Percentiles rank a stretch among this genome's conserved stretches.
Conservation (phyloP, 805 yeast species). For the Suhomyces vadensis region DNA sequence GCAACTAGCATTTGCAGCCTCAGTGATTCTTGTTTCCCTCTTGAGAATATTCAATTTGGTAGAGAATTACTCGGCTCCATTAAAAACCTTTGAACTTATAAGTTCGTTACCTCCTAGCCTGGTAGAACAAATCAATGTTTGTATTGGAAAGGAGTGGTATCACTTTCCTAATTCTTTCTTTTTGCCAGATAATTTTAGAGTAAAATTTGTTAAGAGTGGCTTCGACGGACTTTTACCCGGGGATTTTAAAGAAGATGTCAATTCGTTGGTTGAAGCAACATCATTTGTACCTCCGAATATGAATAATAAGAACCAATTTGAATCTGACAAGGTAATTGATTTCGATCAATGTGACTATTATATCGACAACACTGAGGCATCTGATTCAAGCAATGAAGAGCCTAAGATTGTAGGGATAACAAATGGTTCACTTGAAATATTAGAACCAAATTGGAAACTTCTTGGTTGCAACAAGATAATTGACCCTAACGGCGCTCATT, state of each 20-base stretch:
- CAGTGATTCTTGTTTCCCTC: slow-evolving; percentile 34
- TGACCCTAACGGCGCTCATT: slow-evolving; percentile 52
- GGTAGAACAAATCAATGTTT: slow-evolving; percentile 47
- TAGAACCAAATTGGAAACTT: slow-evolving; percentile 46
- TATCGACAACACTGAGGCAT: slow-evolving; percentile 60
- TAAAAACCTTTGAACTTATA: slow-evolving; percentile 25
- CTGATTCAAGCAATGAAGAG: slow-evolving; percentile 48
- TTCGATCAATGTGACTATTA: slow-evolving; percentile 63
- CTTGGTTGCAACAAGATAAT: slow-evolving; percentile 52
- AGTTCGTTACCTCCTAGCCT: slow-evolving; percentile 8
- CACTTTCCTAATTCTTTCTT: slow-evolving; percentile 88
- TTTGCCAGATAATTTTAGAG: slow-evolving; percentile 60
- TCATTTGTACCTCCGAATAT: slow-evolving; percentile 59
- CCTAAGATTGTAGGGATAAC: slow-evolving; percentile 18
- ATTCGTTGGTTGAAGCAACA: slow-evolving; percentile 28
- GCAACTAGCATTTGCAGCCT: slow-evolving; percentile 24
- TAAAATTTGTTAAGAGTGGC: slow-evolving; percentile 71
- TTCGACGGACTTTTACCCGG: slow-evolving; percentile 90
- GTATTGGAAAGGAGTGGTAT: slow-evolving; percentile 96
- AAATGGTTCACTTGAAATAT: slow-evolving; percentile 16
- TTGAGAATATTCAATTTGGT: slow-evolving; percentile 62
- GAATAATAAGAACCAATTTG: slow-evolving; percentile 75
- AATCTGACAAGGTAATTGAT: slow-evolving; percentile 52
- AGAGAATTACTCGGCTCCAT: slow-evolving; percentile 72
- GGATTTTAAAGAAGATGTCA: slow-evolving; percentile 58